These are phyloP conservation scores for Eimeria zaria DNA, from an alignment of 169 alveolate species.

Conservation along the genomic window DNA sequence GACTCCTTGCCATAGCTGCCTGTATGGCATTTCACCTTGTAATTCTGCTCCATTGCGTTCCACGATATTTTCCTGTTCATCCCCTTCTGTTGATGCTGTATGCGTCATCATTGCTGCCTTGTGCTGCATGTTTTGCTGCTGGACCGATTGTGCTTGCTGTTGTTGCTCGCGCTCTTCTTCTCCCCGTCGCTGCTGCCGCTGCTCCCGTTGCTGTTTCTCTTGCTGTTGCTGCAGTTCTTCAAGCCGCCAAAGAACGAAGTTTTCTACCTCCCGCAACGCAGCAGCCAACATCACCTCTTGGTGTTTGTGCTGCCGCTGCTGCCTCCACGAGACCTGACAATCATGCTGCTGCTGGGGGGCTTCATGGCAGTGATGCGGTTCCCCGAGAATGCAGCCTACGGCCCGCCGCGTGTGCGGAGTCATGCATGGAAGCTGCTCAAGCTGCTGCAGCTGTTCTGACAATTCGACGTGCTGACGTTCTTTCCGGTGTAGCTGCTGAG, in stretches of 20 bases:
- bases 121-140: not conserved
- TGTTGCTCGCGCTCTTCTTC: not conserved
- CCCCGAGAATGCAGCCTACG: not conserved
- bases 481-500: not conserved
- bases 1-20: constrained; percentile 15
- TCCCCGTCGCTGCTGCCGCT: constrained; percentile 7
- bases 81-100: not conserved
- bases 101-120: not conserved
- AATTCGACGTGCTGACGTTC: not conserved
- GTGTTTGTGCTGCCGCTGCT: constrained; percentile 66
- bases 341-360: not conserved
- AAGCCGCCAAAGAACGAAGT: not conserved
- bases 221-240: constrained; percentile 4
- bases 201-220: not conserved
- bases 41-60: not conserved
- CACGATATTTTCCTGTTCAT: not conserved
- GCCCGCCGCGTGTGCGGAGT: constrained; percentile 16
- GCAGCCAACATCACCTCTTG: constrained; percentile 51
- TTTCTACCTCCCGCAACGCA: constrained; percentile 40
- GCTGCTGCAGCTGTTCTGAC: constrained; percentile 26
- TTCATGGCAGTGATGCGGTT: constrained; percentile 2
- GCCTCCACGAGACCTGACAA: constrained; percentile 16
- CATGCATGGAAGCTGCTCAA: not conserved
- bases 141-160: not conserved
- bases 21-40: not conserved